A percentile compares a stretch with the other conserved stretches of the same genome.
Conservation (phyloP, 345 rosid species). For the Gossypium turneri region DNA sequence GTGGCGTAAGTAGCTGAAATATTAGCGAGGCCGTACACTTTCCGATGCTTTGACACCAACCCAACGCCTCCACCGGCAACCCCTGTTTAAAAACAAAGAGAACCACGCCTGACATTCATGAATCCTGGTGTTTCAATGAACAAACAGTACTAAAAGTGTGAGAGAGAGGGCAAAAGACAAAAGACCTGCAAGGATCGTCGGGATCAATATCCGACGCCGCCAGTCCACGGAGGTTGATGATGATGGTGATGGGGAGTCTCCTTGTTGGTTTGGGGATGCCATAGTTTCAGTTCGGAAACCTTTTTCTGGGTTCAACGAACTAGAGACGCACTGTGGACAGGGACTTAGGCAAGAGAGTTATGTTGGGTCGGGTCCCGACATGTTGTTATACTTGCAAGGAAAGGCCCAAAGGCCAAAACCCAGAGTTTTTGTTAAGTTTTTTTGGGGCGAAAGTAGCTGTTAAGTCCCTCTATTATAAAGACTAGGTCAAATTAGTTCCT, state of each 20-base stretch:
- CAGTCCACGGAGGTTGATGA: slow-evolving; percentile 40
- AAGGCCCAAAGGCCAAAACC: neutral
- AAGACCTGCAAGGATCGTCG: slow-evolving; percentile 65
- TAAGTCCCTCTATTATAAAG: too few relatives aligned
- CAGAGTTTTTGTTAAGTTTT: too few relatives aligned
- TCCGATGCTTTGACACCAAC: slow-evolving; percentile 56
- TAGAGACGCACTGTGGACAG: neutral
- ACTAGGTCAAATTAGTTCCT: too few relatives aligned
- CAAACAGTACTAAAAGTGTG: neutral
- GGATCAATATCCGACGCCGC: slow-evolving; percentile 54
- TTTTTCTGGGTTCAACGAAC: neutral
- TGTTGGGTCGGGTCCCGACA: neutral
- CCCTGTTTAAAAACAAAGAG: slow-evolving; percentile 33
- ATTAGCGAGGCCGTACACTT: slow-evolving; percentile 53
- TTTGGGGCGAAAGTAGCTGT: too few relatives aligned
- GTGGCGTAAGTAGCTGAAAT: slow-evolving; percentile 60
- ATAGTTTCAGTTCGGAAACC: slow-evolving; percentile 17
- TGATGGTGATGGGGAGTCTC: slow-evolving; percentile 22
- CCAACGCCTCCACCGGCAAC: slow-evolving; percentile 68
- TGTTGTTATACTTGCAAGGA: neutral
- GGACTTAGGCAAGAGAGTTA: neutral
- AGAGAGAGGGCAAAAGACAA: neutral
- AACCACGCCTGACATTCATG: neutral
- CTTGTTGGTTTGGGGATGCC: slow-evolving; percentile 33
- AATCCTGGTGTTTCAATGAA: neutral